phyloP scores from a whole-genome alignment of 176 grass and related monocot genomes.

The Alopecurus myosuroides region DNA sequence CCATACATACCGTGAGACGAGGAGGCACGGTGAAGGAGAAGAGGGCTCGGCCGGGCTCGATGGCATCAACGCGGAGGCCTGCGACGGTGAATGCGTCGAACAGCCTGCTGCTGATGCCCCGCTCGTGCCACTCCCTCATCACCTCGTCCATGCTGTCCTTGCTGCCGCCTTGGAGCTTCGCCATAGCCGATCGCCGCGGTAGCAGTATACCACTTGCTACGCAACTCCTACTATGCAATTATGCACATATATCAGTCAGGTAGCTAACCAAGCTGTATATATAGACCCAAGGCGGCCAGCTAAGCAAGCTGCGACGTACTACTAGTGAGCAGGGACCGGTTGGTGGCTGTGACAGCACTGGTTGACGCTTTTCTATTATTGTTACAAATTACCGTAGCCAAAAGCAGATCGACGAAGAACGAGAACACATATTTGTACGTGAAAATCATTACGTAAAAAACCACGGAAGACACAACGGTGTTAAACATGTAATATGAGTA shows the following conservation, averaged over 20 bases:
- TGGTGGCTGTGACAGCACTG: too few species aligned
- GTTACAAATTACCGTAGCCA: too few species aligned
- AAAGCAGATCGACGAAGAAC: too few species aligned
- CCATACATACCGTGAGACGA: slow-evolving; percentile 19
- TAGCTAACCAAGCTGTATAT: neutral
- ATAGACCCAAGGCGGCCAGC: too few species aligned
- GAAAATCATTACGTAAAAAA: too few species aligned
- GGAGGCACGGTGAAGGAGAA: slow-evolving; percentile 28
- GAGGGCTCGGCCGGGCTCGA: slow-evolving; percentile 10
- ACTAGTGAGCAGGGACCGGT: too few species aligned
- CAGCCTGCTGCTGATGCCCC: neutral
- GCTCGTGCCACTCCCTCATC: neutral
- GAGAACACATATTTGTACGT: too few species aligned
- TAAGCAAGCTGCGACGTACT: too few species aligned
- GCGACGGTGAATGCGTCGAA: slow-evolving; percentile 22
- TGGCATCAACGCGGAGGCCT: slow-evolving; percentile 28
- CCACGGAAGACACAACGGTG: too few species aligned
- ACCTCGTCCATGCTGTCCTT: neutral
- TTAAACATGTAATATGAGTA: too few species aligned
- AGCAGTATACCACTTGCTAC: too few species aligned
- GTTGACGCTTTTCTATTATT: too few species aligned
- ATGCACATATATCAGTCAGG: neutral
- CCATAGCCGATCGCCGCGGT: neutral
- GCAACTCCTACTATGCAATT: neutral
- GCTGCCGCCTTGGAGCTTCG: neutral